Base-by-base conservation (phyloP, 306 rosid genomes). In the Nissolia schottii region DNA sequence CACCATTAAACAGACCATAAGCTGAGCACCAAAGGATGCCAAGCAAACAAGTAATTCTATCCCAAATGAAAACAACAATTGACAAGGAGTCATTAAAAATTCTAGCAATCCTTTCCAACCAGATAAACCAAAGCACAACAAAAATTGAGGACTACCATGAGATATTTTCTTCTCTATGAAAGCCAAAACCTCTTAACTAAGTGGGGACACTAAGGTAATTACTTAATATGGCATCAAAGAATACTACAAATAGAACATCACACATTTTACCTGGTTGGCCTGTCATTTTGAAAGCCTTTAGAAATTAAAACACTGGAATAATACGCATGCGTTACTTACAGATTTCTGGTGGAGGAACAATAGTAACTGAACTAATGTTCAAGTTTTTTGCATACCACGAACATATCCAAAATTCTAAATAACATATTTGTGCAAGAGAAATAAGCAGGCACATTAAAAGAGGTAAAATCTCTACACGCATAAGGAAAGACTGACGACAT, bases 231-330 rank as follows among this genome's bases (percentile, higher is more conserved):
- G 40, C 22, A 27, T 20, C 25, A 9, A 73, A 65, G 22, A 54
- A 70, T 51, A 63, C 54, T 45, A 57, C 19, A 53, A 61, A 45
- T 9, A 11, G 64, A 69, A 45, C 32, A 68, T 69, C 58, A 40
- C 59, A 16, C 3, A 65, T 41, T 22, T 14, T 60, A 37, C 7
- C 2, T 8, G 38, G 53, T 23, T 63, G 13, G 19, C 7, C 50
- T 64, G 20, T 25, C 63, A 40, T 64, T 50, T 38, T 29, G 5
- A n/a, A 70, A 62, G 51, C 51, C 51, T n/a, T 45, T 15, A 15
- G 8, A n/a, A 45, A n/a, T 45, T n/a, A 27, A 38, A 31, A 27
- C 1, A 20, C 10, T 8, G 9, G 2, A 7, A 28, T n/a, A 46
- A 45, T 62, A 57, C 3, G 40, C 9, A 31, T 63, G 63, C 38